Conservation (phyloP, 331 rosid genomes). For the Quercus phellos region DNA sequence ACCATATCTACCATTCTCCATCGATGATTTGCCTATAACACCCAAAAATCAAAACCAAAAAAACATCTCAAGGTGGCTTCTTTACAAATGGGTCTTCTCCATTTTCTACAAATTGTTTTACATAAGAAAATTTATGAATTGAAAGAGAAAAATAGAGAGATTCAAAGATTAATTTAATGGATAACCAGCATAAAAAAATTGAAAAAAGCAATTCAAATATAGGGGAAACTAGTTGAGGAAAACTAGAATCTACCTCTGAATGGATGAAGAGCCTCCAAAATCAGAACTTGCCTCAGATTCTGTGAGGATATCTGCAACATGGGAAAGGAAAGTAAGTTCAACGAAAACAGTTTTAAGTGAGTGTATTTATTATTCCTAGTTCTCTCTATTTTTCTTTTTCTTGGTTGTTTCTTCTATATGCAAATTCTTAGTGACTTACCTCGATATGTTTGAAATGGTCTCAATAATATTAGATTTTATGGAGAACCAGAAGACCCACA, state of each 20-base stretch:
- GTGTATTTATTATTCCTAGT: conserved; percentile 2
- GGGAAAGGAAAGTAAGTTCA: conserved; percentile 18
- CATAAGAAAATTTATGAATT: background rate
- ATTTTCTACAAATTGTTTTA: background rate
- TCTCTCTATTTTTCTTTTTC: background rate
- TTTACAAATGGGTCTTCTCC: conserved; percentile 9
- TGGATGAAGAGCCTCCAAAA: conserved; percentile 34
- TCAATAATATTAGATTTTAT: conserved; percentile 18
- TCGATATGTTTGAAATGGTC: conserved; percentile 12
- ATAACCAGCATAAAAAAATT: background rate
- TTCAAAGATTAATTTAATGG: conserved; percentile 5
- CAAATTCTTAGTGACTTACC: conserved; percentile 25
- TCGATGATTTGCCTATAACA: conserved; percentile 32
- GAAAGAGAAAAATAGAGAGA: background rate
- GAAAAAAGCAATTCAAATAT: background rate
- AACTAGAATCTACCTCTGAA: conserved; percentile 33
- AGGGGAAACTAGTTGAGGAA: conserved; percentile 9
- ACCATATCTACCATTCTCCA: conserved; percentile 42
- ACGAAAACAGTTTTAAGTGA: conserved; percentile 1
- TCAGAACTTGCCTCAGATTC: conserved; percentile 30
- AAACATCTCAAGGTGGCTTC: conserved; percentile 3
- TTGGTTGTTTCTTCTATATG: background rate
- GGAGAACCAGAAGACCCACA: conserved; percentile 28
- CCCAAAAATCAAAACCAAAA: conserved; percentile 2
- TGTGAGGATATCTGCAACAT: conserved; percentile 27